Percentiles rank a stretch among this genome's conserved stretches.
phyloP scores from a whole-genome alignment of 208 protist genomes.

The Wallacemonas sp. region DNA sequence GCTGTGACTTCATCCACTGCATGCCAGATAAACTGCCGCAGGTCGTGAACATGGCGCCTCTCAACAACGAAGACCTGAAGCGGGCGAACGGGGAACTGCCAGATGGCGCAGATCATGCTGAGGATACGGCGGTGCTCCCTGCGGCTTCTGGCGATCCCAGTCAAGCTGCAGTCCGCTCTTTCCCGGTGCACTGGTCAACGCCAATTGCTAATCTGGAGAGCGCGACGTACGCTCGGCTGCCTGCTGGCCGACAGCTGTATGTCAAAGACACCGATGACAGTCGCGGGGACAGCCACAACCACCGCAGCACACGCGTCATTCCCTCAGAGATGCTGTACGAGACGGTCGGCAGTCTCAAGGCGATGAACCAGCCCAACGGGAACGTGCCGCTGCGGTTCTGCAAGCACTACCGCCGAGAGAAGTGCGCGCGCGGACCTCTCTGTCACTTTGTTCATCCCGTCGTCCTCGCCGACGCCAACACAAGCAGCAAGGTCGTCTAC shows the following conservation, averaged over 20 bases:
- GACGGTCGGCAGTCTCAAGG: conserved; percentile 50
- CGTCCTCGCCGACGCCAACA: conserved; percentile 15
- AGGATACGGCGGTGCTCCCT: background rate
- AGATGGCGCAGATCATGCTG: too few relatives aligned
- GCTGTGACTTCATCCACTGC: conserved; percentile 77
- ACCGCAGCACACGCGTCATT: conserved; percentile 18
- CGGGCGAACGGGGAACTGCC: conserved; percentile 8
- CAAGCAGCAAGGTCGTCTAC: background rate
- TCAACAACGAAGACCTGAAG: conserved; percentile 14
- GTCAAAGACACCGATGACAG: conserved; percentile 29
- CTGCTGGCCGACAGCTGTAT: conserved; percentile 35
- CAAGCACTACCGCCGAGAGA: conserved; percentile 70
- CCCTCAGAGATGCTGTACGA: conserved; percentile 49
- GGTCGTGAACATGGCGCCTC: conserved; percentile 18
- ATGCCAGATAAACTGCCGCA: conserved; percentile 35
- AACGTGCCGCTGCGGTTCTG: conserved; percentile 50
- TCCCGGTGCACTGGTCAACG: conserved; percentile 56
- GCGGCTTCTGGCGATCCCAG: background rate
- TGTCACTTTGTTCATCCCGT: conserved; percentile 75
- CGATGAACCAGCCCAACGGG: conserved; percentile 24
- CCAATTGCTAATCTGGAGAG: conserved; percentile 31
- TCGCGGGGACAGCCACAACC: background rate
- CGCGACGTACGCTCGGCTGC: conserved; percentile 42
- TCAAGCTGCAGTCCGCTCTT: conserved; percentile 23
- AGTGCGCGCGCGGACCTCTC: conserved; percentile 51